Evolutionary conservation across 495 filamentous ascomycete genomes (phyloP), one percentile per base, ranked within the genome.

Genomic region (Lasiosphaeria miniovina): DNA sequence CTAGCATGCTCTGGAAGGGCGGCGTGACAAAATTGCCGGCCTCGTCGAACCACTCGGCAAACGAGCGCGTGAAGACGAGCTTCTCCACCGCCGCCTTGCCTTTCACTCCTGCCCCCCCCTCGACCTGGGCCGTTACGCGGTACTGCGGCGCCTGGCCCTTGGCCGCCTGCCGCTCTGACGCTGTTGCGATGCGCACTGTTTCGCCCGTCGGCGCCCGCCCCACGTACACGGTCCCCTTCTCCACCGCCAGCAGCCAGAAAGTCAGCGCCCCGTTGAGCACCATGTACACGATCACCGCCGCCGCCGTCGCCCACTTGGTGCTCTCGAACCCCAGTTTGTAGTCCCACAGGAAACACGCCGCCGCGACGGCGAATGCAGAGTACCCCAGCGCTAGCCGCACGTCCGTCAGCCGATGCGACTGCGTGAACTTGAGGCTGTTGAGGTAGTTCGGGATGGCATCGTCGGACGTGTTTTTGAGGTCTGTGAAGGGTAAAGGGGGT

Each of bases 391-490:
- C 75, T 45, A 98, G 87, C 52, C 91, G 90, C 48, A 94, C 81
- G 70, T 97, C 91, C 65, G 85, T 84, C 49, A 93, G 86, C 59
- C 69, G 78, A 80, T 98, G 87, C 65, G 88, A 85, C 71, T 93
- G 91, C 33, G 73, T 80, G 81, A 95, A 97, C 59, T 84, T 80
- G 45, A 97, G 87, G 17, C 83, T 87, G 72, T 84, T 90, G 52
- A 98, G 86, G 76, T 97, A 97, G 74, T 91, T 89, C n/a, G 87
- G 83, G 51, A 98, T 85, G 57, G 91, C 90, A 69, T 98, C 94
- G 79, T 98, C 94, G 68, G 88, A 90, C 17, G 92, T 95, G 71
- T 95, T 96, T 75, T 98, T 98, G 58, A 98, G 88, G 71, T 96
- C 94, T 96, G 67, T 6, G 40, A 34, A 11, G 68, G 61, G 65